Conservation (phyloP, 257 asterid species). For the Euphrasia confusa region DNA sequence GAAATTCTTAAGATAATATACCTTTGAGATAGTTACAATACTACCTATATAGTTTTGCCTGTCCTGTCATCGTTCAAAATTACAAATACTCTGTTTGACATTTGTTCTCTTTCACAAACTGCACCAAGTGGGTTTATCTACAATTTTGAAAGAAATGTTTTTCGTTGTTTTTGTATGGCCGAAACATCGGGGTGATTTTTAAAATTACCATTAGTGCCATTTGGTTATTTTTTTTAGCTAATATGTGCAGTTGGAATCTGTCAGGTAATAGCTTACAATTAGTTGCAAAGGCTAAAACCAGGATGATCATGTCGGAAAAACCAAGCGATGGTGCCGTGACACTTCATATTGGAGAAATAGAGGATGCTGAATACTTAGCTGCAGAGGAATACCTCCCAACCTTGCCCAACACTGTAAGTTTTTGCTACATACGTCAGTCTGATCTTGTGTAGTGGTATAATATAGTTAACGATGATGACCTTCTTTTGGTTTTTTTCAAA, state of each 20-base stretch:
- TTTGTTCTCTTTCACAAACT: too few species aligned
- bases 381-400: conserved; percentile 88
- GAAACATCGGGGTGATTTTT: background rate
- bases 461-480: too few species aligned
- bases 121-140: background rate
- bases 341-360: conserved; percentile 80
- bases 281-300: conserved; percentile 57
- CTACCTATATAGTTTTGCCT: background rate
- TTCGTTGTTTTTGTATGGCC: background rate
- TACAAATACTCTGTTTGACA: too few species aligned
- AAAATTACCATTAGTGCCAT: background rate
- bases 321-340: conserved; percentile 87
- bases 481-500: background rate
- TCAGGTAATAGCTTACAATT: conserved; percentile 56
- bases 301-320: conserved; percentile 92
- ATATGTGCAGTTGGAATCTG: conserved; percentile 29
- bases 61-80: too few species aligned
- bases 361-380: conserved; percentile 53
- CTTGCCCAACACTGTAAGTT: conserved; percentile 85
- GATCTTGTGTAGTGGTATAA: too few species aligned
- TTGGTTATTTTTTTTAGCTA: conserved; percentile 25
- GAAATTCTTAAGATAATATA: conserved; percentile 4
- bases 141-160: too few species aligned
- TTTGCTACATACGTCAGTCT: background rate
- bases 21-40: background rate